Conservation (phyloP, 805 yeast species). For the Metschnikowia borealis region DNA sequence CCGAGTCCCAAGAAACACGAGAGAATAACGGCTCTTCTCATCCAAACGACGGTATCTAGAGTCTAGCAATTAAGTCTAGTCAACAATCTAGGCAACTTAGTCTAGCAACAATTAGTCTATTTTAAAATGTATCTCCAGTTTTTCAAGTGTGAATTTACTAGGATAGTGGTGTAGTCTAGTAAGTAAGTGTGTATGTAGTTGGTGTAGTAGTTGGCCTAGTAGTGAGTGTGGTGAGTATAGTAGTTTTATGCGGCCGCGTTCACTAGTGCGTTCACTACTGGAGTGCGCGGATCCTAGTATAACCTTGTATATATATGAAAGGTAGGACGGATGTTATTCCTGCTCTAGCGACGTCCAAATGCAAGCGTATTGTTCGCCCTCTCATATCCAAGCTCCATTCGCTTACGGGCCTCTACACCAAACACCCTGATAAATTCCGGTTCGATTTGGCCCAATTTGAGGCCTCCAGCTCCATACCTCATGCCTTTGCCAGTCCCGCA, state of each 20-base stretch:
- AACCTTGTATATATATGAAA: neutral
- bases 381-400: conserved; percentile 33
- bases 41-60: neutral
- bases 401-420: conserved; percentile 25
- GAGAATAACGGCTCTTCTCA: neutral
- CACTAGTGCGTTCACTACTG: neutral
- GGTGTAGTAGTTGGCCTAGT: neutral
- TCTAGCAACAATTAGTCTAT: too few relatives aligned
- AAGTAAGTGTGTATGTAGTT: neutral
- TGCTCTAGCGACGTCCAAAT: conserved; percentile 20
- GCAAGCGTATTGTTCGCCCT: conserved; percentile 36
- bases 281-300: neutral
- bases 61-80: too few relatives aligned
- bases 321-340: neutral
- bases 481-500: conserved; percentile 6
- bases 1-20: neutral
- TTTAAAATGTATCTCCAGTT: too few relatives aligned
- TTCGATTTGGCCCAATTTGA: conserved; percentile 8
- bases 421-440: conserved; percentile 22
- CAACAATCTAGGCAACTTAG: too few relatives aligned
- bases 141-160: too few relatives aligned
- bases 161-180: too few relatives aligned
- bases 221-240: neutral
- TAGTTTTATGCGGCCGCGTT: neutral
- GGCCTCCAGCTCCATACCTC: neutral